Evolutionary conservation across 306 rosid species (phyloP).

Genomic region (Rosa chinensis): DNA sequence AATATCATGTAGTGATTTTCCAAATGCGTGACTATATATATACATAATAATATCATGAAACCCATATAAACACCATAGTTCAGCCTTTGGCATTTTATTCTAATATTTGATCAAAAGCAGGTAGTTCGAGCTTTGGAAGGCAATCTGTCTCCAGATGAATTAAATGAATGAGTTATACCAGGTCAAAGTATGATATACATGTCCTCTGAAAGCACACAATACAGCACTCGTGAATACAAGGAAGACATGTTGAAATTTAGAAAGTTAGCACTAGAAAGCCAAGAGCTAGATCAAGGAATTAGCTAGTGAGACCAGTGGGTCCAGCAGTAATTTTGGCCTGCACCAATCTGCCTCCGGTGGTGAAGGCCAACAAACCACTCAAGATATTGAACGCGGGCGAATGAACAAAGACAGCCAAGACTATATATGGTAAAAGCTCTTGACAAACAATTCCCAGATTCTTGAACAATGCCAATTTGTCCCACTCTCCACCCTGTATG

Average conservation of each 20-base stretch:
- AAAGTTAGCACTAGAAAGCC: constrained; percentile 35
- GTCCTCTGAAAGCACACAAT: constrained; percentile 31
- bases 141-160: constrained; percentile 33
- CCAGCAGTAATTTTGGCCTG: constrained; percentile 24
- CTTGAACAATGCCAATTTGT: neutral
- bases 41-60: neutral
- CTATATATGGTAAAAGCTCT: constrained; percentile 21
- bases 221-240: constrained; percentile 41
- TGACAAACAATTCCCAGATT: constrained; percentile 21
- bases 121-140: constrained; percentile 49
- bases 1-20: neutral
- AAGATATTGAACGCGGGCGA: constrained; percentile 30
- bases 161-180: constrained; percentile 31
- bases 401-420: constrained; percentile 11
- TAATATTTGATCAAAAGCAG: constrained; percentile 16
- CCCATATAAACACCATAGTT: no score
- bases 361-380: constrained; percentile 42
- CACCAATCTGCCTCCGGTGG: constrained; percentile 23
- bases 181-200: constrained; percentile 30
- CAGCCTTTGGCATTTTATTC: neutral
- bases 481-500: neutral
- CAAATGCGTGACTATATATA: neutral
- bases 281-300: constrained; percentile 31
- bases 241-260: constrained; percentile 40
- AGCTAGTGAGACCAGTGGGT: constrained; percentile 22